A percentile compares a stretch with the other conserved stretches of the same genome.
Conservation (phyloP, 1,139 yeast genomes). For the Debaryomyces psychrophilus region DNA sequence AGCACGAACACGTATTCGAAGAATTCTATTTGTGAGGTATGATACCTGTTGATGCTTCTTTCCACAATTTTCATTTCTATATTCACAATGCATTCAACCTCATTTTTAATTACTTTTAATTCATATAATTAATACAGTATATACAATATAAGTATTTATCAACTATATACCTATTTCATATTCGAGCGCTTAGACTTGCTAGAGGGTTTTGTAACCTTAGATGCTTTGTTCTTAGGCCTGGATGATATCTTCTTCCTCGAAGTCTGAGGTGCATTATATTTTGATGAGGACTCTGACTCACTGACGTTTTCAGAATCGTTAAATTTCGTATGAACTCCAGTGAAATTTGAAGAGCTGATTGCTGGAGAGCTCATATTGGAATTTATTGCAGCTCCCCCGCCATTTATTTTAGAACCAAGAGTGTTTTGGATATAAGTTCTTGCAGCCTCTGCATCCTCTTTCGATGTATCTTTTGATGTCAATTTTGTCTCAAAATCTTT, state of each 20-base stretch:
- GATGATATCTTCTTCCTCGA: conserved; percentile 11
- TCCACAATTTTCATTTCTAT: conserved; percentile 1
- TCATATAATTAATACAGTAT: conserved; percentile 3
- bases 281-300: conserved; percentile 5
- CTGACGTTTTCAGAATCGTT: conserved; percentile 17
- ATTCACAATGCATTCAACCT: conserved; percentile 10
- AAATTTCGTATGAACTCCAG: conserved; percentile 64
- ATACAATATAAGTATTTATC: background rate
- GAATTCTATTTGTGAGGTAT: conserved; percentile 46
- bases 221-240: conserved; percentile 8
- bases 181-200: conserved; percentile 1
- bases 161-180: background rate
- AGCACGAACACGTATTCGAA: conserved; percentile 62
- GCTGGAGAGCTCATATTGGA: conserved; percentile 48
- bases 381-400: conserved; percentile 36
- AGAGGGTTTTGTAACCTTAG: conserved; percentile 1
- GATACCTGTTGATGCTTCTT: background rate
- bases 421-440: conserved; percentile 49
- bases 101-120: conserved; percentile 4
- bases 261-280: conserved; percentile 4
- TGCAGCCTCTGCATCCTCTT: conserved; percentile 39
- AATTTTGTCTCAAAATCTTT: conserved; percentile 41
- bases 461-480: conserved; percentile 19
- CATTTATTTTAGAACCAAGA: conserved; percentile 38
- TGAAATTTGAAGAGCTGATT: conserved; percentile 58